Base-by-base conservation (phyloP, 306 rosid genomes). In the Cucumis cinereus region DNA sequence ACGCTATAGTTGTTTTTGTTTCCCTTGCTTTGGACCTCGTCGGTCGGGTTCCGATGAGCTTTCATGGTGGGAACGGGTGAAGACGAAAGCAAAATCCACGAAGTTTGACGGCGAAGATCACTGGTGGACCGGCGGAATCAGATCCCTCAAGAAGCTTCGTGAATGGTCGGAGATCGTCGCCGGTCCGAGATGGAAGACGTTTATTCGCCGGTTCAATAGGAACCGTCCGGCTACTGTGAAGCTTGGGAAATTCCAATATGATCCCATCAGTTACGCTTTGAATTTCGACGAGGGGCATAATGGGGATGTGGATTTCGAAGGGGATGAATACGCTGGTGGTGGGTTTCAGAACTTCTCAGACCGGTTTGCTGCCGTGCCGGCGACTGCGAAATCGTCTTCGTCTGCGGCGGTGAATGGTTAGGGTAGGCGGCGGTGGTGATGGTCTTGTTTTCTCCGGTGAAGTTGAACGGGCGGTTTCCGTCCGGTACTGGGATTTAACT, bases 81-180 rank as follows among this genome's bases (percentile, higher is more conserved):
- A 73, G 38, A 4, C 87, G 13, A 73, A 61, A 16, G 8, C 89
- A 78, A 35, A 19, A 60, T 19, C 50, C 2, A 23, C 63, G 56
- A 79, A 64, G 26, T 26, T 82, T 10, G 23, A 77, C 3, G 16
- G 52, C 73, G 88, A 81, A 2, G 86, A 85, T 11, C 83, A 77
- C 0, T 94, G 97, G 97, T 94, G 97, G 93, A 61, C 84, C 1
- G 86, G 88, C 0, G 97, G 97, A 4, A 1, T 88, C 52, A 79
- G 73, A 12, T 91, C 92, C 0, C 41, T 90, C 40, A 89, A 80
- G 84, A 92, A 92, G 82, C 67, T 94, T 28, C 90, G 99, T 1
- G 92, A 89, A 83, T 86, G 97, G 96, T 94, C 97, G 6, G 99
- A 94, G 90, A 88, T 92, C 76, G 90, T 94, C 24, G 99, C 99